Conservation (phyloP, 129 eudicot genomes). For the Tagetes patula region DNA sequence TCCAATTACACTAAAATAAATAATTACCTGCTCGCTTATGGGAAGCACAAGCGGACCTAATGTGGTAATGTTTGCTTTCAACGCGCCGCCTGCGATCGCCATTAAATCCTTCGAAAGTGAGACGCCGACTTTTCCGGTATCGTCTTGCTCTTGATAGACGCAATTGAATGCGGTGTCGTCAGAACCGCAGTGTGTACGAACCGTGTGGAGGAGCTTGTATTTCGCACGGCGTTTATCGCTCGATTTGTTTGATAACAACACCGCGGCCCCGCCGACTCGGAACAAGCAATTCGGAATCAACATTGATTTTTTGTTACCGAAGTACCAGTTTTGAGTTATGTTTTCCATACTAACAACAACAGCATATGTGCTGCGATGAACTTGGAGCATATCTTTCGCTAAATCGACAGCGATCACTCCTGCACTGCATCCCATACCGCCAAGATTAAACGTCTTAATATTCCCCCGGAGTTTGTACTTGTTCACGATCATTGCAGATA, state of each 20-base stretch:
- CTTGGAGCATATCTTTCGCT: constrained; percentile 58
- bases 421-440: constrained; percentile 77
- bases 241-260: constrained; percentile 42
- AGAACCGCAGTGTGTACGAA: constrained; percentile 54
- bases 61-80: constrained; percentile 57
- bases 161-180: constrained; percentile 52
- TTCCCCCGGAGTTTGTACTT: constrained; percentile 54
- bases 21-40: constrained; percentile 40
- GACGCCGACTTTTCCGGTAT: constrained; percentile 43
- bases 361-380: constrained; percentile 55
- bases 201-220: constrained; percentile 49
- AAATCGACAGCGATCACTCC: constrained; percentile 65
- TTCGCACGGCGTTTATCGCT: constrained; percentile 39
- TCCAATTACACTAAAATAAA: no score
- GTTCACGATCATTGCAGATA: constrained; percentile 59
- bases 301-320: constrained; percentile 65
- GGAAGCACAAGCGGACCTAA: constrained; percentile 63
- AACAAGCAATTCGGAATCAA: constrained; percentile 63
- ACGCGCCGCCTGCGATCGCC: constrained; percentile 59
- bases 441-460: constrained; percentile 46
- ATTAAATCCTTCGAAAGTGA: constrained; percentile 54
- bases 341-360: constrained; percentile 64
- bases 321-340: constrained; percentile 66
- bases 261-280: constrained; percentile 56
- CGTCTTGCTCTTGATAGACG: constrained; percentile 59